Evolutionary conservation across 1,284 basidiomycete genomes (phyloP).

Genomic region (Vanrija humicola): DNA sequence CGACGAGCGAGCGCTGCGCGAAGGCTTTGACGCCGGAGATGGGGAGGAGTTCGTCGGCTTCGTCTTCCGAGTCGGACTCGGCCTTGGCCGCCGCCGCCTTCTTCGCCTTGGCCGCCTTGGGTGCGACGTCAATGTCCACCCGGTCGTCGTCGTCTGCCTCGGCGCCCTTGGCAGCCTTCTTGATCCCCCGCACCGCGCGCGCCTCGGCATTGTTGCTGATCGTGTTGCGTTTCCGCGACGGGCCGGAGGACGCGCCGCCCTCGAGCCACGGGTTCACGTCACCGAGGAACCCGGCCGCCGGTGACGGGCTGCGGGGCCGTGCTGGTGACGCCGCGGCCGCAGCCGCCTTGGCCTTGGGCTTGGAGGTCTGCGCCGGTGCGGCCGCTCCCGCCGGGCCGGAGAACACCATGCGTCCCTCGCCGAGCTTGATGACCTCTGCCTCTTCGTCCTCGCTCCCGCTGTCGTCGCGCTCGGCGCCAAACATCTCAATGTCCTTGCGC

Average conservation of each 20-base stretch:
- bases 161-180: conserved; percentile 59
- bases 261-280: conserved; percentile 69
- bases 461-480: conserved; percentile 45
- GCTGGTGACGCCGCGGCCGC: neutral
- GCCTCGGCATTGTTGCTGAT: conserved; percentile 60
- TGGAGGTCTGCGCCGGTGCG: neutral
- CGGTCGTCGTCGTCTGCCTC: conserved; percentile 62
- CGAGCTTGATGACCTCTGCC: conserved; percentile 41
- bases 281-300: conserved; percentile 10
- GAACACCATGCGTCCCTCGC: conserved; percentile 54
- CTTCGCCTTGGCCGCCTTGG: conserved; percentile 16
- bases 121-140: conserved; percentile 63
- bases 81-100: conserved; percentile 6
- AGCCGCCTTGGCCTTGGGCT: neutral
- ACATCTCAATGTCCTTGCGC: conserved; percentile 59
- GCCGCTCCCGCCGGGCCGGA: conserved; percentile 26
- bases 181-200: conserved; percentile 67
- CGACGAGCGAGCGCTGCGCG: conserved; percentile 74
- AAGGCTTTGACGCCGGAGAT: conserved; percentile 37
- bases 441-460: conserved; percentile 53
- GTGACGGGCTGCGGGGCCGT: conserved; percentile 1
- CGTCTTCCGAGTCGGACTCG: conserved; percentile 48
- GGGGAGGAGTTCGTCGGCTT: conserved; percentile 49
- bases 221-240: conserved; percentile 64
- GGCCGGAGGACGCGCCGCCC: conserved; percentile 43